A percentile compares a stretch with the other conserved stretches of the same genome.
phyloP scores from a whole-genome alignment of 441 rosid species.

The Eruca vesicaria region DNA sequence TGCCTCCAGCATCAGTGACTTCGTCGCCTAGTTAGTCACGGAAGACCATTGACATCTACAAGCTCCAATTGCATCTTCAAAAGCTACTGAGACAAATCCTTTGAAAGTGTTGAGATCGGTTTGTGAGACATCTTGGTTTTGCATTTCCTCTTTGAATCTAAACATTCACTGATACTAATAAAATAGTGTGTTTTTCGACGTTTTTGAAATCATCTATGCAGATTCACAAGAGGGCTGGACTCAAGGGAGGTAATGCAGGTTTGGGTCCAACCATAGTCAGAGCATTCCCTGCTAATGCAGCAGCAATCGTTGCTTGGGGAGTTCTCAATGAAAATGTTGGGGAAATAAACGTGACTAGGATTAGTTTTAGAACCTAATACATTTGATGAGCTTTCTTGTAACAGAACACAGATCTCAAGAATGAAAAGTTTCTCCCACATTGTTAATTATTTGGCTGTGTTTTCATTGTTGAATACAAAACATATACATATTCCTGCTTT shows the following conservation, averaged over 20 bases:
- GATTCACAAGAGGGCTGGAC: constrained; percentile 71
- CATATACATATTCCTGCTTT: constrained; percentile 7
- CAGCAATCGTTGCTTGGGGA: constrained; percentile 95
- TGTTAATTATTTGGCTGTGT: not conserved
- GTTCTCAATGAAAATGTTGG: constrained; percentile 65
- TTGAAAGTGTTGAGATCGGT: constrained; percentile 65
- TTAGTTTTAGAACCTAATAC: not conserved
- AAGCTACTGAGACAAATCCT: constrained; percentile 58
- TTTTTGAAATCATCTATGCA: constrained; percentile 27
- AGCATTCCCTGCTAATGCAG: constrained; percentile 96
- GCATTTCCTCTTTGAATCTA: constrained; percentile 3
- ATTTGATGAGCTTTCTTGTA: not conserved
- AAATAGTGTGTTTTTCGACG: constrained; percentile 2
- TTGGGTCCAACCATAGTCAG: constrained; percentile 75
- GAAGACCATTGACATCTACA: too few relatives aligned
- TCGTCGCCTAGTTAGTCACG: too few relatives aligned
- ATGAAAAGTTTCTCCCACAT: not conserved
- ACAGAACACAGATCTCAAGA: not conserved
- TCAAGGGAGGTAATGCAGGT: constrained; percentile 82
- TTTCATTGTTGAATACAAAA: not conserved
- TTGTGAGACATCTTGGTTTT: constrained; percentile 27
- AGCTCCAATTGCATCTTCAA: too few relatives aligned
- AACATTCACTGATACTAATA: not conserved
- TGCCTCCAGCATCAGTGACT: too few relatives aligned
- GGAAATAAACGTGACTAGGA: constrained; percentile 54